Evolutionary conservation across 805 yeast species (phyloP).

Genomic region (Diddensiella transvaalensis): DNA sequence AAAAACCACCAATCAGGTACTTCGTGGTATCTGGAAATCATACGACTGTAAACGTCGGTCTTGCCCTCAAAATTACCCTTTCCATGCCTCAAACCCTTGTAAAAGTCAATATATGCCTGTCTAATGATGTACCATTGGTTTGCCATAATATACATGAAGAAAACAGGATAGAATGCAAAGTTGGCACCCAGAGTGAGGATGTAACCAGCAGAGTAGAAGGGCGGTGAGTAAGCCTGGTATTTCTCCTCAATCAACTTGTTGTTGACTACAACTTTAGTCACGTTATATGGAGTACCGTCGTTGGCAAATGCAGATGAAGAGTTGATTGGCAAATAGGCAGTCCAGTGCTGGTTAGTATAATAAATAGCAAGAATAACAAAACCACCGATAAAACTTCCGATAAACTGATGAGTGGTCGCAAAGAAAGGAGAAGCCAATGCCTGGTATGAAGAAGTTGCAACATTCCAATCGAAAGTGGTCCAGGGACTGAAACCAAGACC

Average conservation of each 20-base stretch:
- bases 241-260: slow-evolving; percentile 35
- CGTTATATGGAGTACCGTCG: slow-evolving; percentile 47
- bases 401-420: slow-evolving; percentile 32
- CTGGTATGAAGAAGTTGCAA: slow-evolving; percentile 29
- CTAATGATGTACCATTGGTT: slow-evolving; percentile 17
- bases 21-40: slow-evolving; percentile 45
- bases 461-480: slow-evolving; percentile 45
- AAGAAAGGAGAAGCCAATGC: slow-evolving; percentile 44
- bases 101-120: slow-evolving; percentile 14
- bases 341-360: slow-evolving; percentile 54
- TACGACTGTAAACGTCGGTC: slow-evolving; percentile 19
- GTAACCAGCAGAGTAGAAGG: slow-evolving; percentile 56
- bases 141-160: slow-evolving; percentile 39
- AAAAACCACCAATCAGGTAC: slow-evolving; percentile 75
- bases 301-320: slow-evolving; percentile 52
- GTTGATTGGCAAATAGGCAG: slow-evolving; percentile 59
- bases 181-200: slow-evolving; percentile 47
- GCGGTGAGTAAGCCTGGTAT: slow-evolving; percentile 62
- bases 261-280: slow-evolving; percentile 42
- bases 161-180: slow-evolving; percentile 55
- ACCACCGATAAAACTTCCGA: slow-evolving; percentile 46
- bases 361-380: slow-evolving; percentile 48
- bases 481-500: slow-evolving; percentile 45
- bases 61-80: slow-evolving; percentile 13
- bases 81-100: slow-evolving; percentile 11